phyloP scores from a whole-genome alignment of 164 flowering plant species.

The Amborella trichopoda region DNA sequence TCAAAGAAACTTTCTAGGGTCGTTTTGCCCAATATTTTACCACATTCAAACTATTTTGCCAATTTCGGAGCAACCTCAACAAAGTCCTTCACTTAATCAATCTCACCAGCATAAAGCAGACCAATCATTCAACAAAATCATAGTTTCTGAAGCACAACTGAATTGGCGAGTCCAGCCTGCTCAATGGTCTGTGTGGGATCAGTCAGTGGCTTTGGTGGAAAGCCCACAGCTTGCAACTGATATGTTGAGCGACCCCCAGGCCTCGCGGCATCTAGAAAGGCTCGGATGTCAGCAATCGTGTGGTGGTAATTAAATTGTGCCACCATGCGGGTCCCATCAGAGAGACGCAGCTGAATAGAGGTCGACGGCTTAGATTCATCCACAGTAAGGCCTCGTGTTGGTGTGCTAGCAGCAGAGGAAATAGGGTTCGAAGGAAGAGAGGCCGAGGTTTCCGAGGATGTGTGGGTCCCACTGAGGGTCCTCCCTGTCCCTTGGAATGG shows the following conservation, averaged over 20 bases:
- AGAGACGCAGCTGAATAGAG: conserved; percentile 71
- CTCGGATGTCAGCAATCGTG: conserved; percentile 60
- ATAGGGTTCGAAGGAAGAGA: conserved; percentile 8
- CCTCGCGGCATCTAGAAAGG: conserved; percentile 71
- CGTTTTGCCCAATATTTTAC: too few species aligned
- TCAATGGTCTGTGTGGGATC: conserved; percentile 69
- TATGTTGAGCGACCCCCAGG: conserved; percentile 45
- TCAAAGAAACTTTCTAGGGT: too few species aligned
- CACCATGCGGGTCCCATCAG: conserved; percentile 84
- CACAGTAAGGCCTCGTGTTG: conserved; percentile 45
- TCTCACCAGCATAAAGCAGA: too few species aligned
- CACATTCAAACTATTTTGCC: too few species aligned
- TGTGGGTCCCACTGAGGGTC: conserved; percentile 47
- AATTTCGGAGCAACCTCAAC: too few species aligned
- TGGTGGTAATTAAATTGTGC: conserved; percentile 72
- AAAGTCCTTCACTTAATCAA: too few species aligned
- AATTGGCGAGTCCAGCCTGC: conserved; percentile 84
- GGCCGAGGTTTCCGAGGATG: conserved; percentile 11
- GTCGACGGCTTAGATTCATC: conserved; percentile 53
- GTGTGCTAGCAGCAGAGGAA: conserved; percentile 24
- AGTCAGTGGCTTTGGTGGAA: conserved; percentile 75
- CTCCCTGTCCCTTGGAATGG: conserved; percentile 76
- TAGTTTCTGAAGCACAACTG: conserved; percentile 77
- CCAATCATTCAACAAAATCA: conserved; percentile 11
- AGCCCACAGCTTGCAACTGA: conserved; percentile 68